Percentiles rank a stretch among this genome's conserved stretches.
Conservation (phyloP, 495 filamentous ascomycete genomes). For the Neurospora terricola region DNA sequence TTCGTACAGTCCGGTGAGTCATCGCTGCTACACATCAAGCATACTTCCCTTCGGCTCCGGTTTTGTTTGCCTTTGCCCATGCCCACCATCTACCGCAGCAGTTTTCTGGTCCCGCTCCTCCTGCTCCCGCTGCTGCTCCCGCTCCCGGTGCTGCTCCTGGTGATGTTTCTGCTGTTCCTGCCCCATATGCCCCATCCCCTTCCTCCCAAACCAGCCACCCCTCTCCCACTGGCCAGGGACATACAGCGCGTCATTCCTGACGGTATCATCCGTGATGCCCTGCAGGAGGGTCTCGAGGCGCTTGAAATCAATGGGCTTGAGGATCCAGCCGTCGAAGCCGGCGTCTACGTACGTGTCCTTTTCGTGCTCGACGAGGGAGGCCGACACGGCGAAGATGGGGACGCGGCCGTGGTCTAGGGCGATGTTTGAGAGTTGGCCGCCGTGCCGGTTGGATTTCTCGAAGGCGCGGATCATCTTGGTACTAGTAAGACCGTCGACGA, state of each 20-base stretch:
- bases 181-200: not conserved
- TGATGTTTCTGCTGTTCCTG: not conserved
- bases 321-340: slow-evolving; percentile 87
- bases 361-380: slow-evolving; percentile 67
- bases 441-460: slow-evolving; percentile 39
- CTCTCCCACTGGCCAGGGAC: slow-evolving; percentile 56
- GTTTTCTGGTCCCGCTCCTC: not conserved
- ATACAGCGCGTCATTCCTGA: slow-evolving; percentile 44
- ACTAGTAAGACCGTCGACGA: slow-evolving; percentile 77
- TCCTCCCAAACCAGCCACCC: slow-evolving; percentile 56
- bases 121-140: not conserved
- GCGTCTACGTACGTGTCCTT: slow-evolving; percentile 60
- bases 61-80: not conserved
- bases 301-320: slow-evolving; percentile 67
- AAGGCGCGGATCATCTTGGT: slow-evolving; percentile 72
- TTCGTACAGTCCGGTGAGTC: not conserved
- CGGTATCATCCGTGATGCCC: slow-evolving; percentile 43
- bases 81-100: not conserved
- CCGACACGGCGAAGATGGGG: slow-evolving; percentile 86
- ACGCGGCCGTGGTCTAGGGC: slow-evolving; percentile 45
- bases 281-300: slow-evolving; percentile 49
- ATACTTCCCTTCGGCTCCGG: not conserved
- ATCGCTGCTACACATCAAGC: not conserved
- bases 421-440: slow-evolving; percentile 32
- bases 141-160: not conserved